Evolutionary conservation across 2,329 filamentous ascomycete species (phyloP).

Genomic region (Ophiostoma sp.): DNA sequence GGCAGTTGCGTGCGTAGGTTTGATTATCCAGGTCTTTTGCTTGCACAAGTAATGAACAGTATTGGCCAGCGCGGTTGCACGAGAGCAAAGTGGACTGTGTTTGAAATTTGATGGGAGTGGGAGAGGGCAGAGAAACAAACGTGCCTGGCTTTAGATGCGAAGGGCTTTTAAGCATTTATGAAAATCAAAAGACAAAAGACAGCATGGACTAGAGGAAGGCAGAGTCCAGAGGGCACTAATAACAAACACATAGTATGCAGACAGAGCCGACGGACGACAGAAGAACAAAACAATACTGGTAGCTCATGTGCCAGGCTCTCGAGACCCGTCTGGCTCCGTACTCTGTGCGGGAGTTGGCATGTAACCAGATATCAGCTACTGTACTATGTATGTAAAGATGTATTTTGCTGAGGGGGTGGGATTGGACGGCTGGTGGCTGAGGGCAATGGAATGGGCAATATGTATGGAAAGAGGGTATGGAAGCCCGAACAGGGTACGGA

Average conservation of each 20-base stretch:
- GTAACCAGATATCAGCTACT: slow-evolving; percentile 1
- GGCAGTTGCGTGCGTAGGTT: slow-evolving; percentile 11
- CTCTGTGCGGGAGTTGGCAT: slow-evolving; percentile 6
- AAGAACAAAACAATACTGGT: background rate
- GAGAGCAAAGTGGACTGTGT: background rate
- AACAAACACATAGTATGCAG: background rate
- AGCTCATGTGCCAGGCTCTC: slow-evolving; percentile 11
- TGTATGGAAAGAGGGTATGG: background rate
- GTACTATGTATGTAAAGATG: too few relatives aligned
- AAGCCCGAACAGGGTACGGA: slow-evolving; percentile 1
- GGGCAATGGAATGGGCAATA: background rate
- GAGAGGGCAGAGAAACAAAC: background rate
- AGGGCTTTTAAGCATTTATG: background rate
- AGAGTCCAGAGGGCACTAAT: background rate
- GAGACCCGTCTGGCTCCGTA: background rate
- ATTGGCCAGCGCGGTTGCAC: background rate
- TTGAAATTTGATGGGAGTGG: background rate
- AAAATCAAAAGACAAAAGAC: background rate
- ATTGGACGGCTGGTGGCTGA: slow-evolving; percentile 4
- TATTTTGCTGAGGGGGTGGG: background rate
- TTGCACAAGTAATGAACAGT: background rate
- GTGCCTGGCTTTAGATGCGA: background rate
- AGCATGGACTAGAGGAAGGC: background rate
- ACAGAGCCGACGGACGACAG: background rate
- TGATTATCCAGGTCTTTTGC: background rate